A percentile compares a stretch with the other conserved stretches of the same genome.
Conservation (phyloP, 805 yeast genomes). For the Yarrowia sp. region DNA sequence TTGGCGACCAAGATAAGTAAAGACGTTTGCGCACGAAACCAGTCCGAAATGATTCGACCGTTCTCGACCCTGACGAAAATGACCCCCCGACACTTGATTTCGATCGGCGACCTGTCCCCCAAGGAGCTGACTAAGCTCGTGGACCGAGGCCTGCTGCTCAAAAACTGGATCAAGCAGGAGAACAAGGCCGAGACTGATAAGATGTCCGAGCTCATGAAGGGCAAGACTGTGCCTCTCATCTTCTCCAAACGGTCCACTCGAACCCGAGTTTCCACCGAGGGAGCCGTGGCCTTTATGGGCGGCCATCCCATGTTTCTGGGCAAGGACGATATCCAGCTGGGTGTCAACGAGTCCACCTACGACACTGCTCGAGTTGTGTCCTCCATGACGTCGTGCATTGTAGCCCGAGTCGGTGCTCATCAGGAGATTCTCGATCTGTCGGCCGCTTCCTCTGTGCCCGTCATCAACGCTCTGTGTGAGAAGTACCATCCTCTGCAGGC, state of each 20-base stretch:
- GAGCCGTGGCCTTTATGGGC: slow-evolving; percentile 91
- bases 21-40: not conserved
- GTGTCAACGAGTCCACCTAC: slow-evolving; percentile 89
- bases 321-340: slow-evolving; percentile 94
- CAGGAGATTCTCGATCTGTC: slow-evolving; percentile 80
- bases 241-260: slow-evolving; percentile 94
- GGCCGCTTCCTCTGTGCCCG: slow-evolving; percentile 83
- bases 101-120: slow-evolving; percentile 78
- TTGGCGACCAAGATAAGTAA: slow-evolving; percentile 11
- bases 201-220: slow-evolving; percentile 63
- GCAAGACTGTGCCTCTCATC: slow-evolving; percentile 81
- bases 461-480: slow-evolving; percentile 93
- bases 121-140: slow-evolving; percentile 76
- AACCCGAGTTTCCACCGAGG: slow-evolving; percentile 92
- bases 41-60: slow-evolving; percentile 19
- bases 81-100: slow-evolving; percentile 72
- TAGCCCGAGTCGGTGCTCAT: slow-evolving; percentile 93
- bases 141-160: slow-evolving; percentile 72
- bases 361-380: slow-evolving; percentile 90
- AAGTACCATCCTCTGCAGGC: slow-evolving; percentile 95
- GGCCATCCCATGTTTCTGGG: slow-evolving; percentile 97
- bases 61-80: slow-evolving; percentile 25
- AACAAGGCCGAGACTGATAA: slow-evolving; percentile 47
- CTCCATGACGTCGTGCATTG: slow-evolving; percentile 95
- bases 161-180: slow-evolving; percentile 65